Percentiles rank a stretch among this genome's conserved stretches.
These are phyloP conservation scores for Hymenoscyphus occultus DNA, from an alignment of 2,329 filamentous ascomycete genomes.

Conservation along the genomic window DNA sequence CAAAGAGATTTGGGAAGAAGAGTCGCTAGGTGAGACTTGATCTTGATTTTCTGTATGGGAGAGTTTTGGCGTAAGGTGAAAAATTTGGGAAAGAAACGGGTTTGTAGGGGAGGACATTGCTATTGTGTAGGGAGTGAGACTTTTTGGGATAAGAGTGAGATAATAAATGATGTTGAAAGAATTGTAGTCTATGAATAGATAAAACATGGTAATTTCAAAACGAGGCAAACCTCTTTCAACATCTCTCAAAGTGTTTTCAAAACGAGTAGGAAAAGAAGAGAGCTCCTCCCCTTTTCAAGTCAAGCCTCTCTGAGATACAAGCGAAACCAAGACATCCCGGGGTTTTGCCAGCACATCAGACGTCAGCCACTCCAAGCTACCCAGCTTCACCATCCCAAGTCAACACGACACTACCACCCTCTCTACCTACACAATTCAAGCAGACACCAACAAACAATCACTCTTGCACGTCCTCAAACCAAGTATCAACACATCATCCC, in stretches of 20 bases:
- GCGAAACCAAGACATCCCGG: neutral
- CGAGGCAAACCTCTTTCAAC: no score
- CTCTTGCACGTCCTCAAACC: neutral
- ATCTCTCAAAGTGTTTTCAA: neutral
- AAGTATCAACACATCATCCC: neutral
- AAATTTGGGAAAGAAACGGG: neutral
- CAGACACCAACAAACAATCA: neutral
- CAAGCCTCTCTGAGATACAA: neutral
- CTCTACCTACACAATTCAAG: neutral
- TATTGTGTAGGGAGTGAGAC: neutral
- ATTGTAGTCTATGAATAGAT: neutral
- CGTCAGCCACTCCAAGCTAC: conserved; percentile 4
- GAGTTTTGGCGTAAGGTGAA: neutral
- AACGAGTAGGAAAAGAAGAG: neutral
- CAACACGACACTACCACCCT: neutral
- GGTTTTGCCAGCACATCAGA: neutral
- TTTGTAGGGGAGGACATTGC: neutral
- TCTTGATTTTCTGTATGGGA: neutral
- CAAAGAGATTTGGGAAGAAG: no score
- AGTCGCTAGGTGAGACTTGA: neutral
- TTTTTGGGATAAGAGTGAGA: neutral
- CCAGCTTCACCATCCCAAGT: neutral
- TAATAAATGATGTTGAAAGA: neutral
- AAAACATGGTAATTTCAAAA: no score
- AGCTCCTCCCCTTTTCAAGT: neutral